A percentile compares a stretch with the other conserved stretches of the same genome.
Conservation (phyloP, 345 rosid species). For the Salix suchowensis region DNA sequence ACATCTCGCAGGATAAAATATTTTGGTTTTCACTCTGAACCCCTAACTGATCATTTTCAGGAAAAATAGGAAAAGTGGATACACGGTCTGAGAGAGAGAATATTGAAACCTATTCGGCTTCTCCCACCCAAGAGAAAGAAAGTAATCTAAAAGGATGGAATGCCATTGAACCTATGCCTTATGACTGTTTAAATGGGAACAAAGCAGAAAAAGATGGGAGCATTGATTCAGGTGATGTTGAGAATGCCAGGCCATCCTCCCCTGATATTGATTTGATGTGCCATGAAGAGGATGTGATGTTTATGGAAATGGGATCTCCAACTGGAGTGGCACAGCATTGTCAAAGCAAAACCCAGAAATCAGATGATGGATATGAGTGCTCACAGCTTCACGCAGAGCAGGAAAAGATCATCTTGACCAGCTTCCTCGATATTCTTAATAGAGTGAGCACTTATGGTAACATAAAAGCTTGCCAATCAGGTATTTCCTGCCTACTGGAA, state of each 20-base stretch:
- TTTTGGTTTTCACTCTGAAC: constrained; percentile 1
- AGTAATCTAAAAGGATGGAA: constrained; percentile 23
- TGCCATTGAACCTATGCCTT: constrained; percentile 21
- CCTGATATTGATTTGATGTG: constrained; percentile 63
- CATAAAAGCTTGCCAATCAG: constrained; percentile 35
- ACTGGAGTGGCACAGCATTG: neutral
- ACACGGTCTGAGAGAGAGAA: constrained; percentile 8
- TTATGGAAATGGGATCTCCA: constrained; percentile 18
- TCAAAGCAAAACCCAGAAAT: constrained; percentile 6
- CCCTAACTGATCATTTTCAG: constrained; percentile 16
- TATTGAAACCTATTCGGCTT: constrained; percentile 17
- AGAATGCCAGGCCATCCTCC: constrained; percentile 32
- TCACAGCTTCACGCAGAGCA: constrained; percentile 45
- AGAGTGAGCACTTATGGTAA: constrained; percentile 41
- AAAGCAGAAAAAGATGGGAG: constrained; percentile 21
- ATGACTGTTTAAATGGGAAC: constrained; percentile 15
- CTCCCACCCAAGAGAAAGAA: constrained; percentile 19
- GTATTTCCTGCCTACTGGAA: neutral
- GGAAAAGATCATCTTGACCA: constrained; percentile 48
- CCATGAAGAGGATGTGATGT: constrained; percentile 44
- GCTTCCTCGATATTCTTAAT: constrained; percentile 49
- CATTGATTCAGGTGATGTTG: constrained; percentile 11
- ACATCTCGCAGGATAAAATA: neutral
- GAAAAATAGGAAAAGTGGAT: constrained; percentile 18
- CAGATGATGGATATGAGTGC: constrained; percentile 18